phyloP scores from a whole-genome alignment of 192 early-diverging fungal species.

The Dimargaris xerosporica region DNA sequence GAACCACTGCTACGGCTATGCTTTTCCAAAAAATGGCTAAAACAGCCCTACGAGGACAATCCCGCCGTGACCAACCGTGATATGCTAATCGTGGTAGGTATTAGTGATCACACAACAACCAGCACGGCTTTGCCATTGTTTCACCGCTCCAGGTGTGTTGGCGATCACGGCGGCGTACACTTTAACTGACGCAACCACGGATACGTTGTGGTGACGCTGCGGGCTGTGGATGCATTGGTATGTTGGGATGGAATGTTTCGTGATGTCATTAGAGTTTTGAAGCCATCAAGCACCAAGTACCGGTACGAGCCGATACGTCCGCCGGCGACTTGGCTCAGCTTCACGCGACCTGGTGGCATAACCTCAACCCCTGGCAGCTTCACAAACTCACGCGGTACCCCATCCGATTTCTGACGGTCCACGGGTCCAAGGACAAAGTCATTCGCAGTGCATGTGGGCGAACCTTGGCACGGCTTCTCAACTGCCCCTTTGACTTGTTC shows the following conservation, averaged over 20 bases:
- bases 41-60: background rate
- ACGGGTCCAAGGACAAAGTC: slow-evolving; percentile 27
- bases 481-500: slow-evolving; percentile 23
- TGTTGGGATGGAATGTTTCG: too few species aligned
- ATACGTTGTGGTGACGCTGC: too few species aligned
- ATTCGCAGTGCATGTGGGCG: slow-evolving; percentile 26
- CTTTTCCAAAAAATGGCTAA: slow-evolving; percentile 12
- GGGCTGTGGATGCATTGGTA: too few species aligned
- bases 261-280: background rate
- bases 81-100: background rate
- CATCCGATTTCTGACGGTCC: slow-evolving; percentile 25
- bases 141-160: too few species aligned
- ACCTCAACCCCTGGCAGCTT: slow-evolving; percentile 17
- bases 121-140: too few species aligned
- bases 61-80: background rate
- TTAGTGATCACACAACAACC: too few species aligned
- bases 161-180: too few species aligned
- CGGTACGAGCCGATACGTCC: slow-evolving; percentile 12
- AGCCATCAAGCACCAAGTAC: background rate
- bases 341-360: slow-evolving; percentile 27
- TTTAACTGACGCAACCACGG: too few species aligned
- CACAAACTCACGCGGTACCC: slow-evolving; percentile 12
- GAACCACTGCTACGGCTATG: slow-evolving; percentile 1
- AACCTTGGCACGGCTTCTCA: slow-evolving; percentile 21
- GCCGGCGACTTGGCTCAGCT: slow-evolving; percentile 29